These are phyloP conservation scores for Aspergillus bridgeri DNA, from an alignment of 495 filamentous ascomycete genomes.

Conservation along the genomic window DNA sequence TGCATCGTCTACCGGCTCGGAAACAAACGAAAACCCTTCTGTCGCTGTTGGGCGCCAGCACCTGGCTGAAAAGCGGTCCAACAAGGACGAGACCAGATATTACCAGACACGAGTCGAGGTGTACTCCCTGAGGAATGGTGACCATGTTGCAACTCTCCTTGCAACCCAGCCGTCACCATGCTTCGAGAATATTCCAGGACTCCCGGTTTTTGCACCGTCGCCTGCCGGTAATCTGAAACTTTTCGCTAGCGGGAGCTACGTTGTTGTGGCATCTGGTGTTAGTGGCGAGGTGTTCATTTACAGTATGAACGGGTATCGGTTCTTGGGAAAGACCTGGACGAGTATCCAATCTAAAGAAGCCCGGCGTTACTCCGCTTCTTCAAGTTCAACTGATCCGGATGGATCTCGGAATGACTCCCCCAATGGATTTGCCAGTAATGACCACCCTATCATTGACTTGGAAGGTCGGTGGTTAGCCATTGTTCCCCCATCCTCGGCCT, in stretches of 20 bases:
- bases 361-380: slow-evolving; percentile 51
- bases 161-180: slow-evolving; percentile 48
- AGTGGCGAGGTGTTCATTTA: slow-evolving; percentile 88
- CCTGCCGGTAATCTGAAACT: slow-evolving; percentile 70
- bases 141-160: slow-evolving; percentile 66
- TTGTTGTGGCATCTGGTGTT: slow-evolving; percentile 71
- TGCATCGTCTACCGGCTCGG: slow-evolving; percentile 35
- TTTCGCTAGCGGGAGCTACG: slow-evolving; percentile 59
- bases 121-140: slow-evolving; percentile 69
- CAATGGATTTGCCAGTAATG: slow-evolving; percentile 40
- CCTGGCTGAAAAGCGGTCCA: slow-evolving; percentile 24
- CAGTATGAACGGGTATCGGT: slow-evolving; percentile 62
- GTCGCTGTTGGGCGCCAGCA: slow-evolving; percentile 22
- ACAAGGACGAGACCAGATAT: slow-evolving; percentile 41
- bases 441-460: slow-evolving; percentile 68
- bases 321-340: slow-evolving; percentile 86
- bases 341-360: slow-evolving; percentile 57
- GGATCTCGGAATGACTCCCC: slow-evolving; percentile 48
- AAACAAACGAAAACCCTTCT: slow-evolving; percentile 34
- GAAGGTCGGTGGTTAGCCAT: slow-evolving; percentile 82
- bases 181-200: slow-evolving; percentile 39
- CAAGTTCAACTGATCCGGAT: slow-evolving; percentile 52
- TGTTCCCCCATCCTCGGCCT: slow-evolving; percentile 65
- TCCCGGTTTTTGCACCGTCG: slow-evolving; percentile 49
- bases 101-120: slow-evolving; percentile 87